These are phyloP conservation scores for Salpingoeca rosetta DNA, from an alignment of 78 protist species.

Conservation along the genomic window DNA sequence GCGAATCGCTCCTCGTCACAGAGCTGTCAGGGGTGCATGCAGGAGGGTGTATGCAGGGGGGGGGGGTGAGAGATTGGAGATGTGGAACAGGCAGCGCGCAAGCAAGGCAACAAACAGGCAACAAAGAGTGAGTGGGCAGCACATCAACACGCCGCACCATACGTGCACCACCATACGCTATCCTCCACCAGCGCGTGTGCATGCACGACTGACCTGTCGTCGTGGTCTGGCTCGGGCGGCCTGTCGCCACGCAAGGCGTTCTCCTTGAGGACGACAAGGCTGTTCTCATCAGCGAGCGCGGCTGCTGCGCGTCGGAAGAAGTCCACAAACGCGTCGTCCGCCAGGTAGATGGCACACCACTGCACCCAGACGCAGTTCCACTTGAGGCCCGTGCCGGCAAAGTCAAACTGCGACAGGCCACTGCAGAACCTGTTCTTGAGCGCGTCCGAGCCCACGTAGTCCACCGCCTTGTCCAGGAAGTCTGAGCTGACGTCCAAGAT, in stretches of 20 bases:
- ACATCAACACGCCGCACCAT: neutral
- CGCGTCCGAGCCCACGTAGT: neutral
- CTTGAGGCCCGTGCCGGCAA: neutral
- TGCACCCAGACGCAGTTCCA: neutral
- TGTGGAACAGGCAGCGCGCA: neutral
- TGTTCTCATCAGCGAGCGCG: neutral
- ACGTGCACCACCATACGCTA: neutral
- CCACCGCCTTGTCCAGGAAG: neutral
- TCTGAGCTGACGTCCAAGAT: neutral
- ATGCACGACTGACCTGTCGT: neutral
- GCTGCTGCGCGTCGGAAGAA: neutral
- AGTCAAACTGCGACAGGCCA: neutral
- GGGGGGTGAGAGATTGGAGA: neutral
- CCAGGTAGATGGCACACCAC: neutral
- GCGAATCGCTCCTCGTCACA: neutral
- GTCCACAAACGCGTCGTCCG: neutral
- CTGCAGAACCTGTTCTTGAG: neutral
- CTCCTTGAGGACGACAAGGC: neutral
- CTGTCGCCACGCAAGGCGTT: neutral
- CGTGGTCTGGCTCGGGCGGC: neutral
- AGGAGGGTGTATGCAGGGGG: too few species aligned
- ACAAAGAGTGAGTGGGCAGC: too few species aligned
- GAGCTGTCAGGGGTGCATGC: neutral
- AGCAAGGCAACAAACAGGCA: neutral
- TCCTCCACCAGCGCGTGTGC: neutral